phyloP scores from a whole-genome alignment of 1,284 basidiomycete genomes.

The Malassezia globosa region DNA sequence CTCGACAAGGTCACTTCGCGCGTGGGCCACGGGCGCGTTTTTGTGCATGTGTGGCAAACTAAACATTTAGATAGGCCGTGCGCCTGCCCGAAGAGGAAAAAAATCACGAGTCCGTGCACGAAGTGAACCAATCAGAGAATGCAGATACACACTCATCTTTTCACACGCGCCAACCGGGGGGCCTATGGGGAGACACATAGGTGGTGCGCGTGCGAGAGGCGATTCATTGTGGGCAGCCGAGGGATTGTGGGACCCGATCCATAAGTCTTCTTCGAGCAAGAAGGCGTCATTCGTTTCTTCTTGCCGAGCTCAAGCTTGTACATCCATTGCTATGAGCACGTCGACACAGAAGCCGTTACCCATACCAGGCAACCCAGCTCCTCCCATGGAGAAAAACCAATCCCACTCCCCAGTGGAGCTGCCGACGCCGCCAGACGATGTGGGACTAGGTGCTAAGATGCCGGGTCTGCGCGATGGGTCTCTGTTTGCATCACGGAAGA shows the following conservation, averaged over 20 bases:
- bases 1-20: no score
- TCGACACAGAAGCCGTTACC: conserved; percentile 16
- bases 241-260: not conserved
- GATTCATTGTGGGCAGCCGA: no score
- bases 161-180: not conserved
- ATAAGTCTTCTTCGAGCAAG: not conserved
- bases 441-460: conserved; percentile 6
- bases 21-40: no score
- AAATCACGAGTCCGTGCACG: conserved; percentile 1
- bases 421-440: conserved; percentile 39
- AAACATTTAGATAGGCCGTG: conserved; percentile 1
- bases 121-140: conserved; percentile 1
- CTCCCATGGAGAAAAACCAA: conserved; percentile 15
- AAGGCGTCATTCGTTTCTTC: not conserved
- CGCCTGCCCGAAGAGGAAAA: not conserved
- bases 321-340: not conserved
- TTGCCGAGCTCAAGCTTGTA: not conserved
- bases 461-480: conserved; percentile 22
- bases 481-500: not conserved
- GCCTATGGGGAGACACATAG: no score
- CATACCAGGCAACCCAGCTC: conserved; percentile 21
- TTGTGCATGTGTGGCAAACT: no score
- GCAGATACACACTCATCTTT: not conserved
- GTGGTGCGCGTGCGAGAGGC: no score
- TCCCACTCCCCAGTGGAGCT: conserved; percentile 35